Evolutionary conservation across 2,329 filamentous ascomycete genomes (phyloP), one percentile per base, ranked within the genome.

Genomic region (Clonostachys rosea): DNA sequence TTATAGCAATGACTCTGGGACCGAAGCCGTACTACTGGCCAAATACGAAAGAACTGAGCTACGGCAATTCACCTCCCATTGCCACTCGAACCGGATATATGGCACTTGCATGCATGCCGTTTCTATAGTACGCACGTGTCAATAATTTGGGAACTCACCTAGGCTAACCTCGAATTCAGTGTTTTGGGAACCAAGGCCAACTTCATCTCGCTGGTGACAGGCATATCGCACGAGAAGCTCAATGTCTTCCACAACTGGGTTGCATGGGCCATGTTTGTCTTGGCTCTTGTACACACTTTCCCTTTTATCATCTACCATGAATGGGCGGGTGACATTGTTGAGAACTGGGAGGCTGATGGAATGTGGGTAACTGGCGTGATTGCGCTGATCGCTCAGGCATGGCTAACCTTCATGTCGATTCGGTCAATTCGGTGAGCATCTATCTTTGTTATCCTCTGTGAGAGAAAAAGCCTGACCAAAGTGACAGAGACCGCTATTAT

Each of bases 1-100:
- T 12, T 10, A 20, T 16, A 48, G 70, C 59, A n/a, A 70, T 76
- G 69, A 69, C 68, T 0, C 61, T 78, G 2, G 71, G 66, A 2
- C 75, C 77, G 0, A 57, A 65, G 24, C 76, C 78, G 0, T 81
- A 79, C 58, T 81, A 81, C 64, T 81, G 77, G 77, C 71, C 75
- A 1, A 72, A 68, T 43, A 43, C 47, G 10, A 36, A 37, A n/a
- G 56, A 59, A 8, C 49, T 66, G 5, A 61, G 55, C 33, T 80
- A 68, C 52, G 78, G 76, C 9, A 61, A 64, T 56, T 78, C 75
- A 30, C 77, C 76, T 11, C 76, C 77, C 0, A 65, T 81, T 18
- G 76, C 74, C 2, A 78, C 75, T 0, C 60, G 77, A 17, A 55
- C 74, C 0, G 77, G 77, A 3, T 79, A 71, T 67, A 70, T 81